Conservation (phyloP, 228 moss, liverwort and hornwort genomes). For the Sphagnum magellanicum region DNA sequence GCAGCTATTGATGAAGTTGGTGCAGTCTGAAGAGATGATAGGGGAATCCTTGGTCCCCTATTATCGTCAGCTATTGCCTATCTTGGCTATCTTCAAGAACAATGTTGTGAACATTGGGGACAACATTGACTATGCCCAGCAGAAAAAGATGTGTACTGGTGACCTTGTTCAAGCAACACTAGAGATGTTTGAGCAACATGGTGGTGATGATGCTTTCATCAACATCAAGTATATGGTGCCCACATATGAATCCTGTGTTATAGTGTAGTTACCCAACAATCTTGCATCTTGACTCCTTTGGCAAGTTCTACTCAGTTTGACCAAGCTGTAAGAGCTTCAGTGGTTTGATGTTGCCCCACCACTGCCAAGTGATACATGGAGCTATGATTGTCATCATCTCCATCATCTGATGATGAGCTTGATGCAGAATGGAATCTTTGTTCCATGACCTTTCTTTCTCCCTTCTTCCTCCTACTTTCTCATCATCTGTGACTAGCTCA, state of each 20-base stretch:
- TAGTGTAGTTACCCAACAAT: slow-evolving; percentile 6
- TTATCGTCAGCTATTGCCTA: slow-evolving; percentile 74
- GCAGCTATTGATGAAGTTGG: slow-evolving; percentile 73
- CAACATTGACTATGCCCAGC: slow-evolving; percentile 73
- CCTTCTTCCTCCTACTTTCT: too few species aligned
- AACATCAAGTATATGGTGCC: slow-evolving; percentile 98
- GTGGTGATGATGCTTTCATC: slow-evolving; percentile 84
- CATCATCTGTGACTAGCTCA: too few species aligned
- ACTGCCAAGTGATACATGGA: too few species aligned
- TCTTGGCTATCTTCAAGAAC: slow-evolving; percentile 74
- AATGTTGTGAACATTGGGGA: slow-evolving; percentile 71
- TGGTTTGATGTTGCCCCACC: too few species aligned
- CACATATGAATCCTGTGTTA: slow-evolving; percentile 64
- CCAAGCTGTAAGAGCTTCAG: too few species aligned
- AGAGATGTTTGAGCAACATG: slow-evolving; percentile 69
- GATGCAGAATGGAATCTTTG: too few species aligned
- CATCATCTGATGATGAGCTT: too few species aligned
- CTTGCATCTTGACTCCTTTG: neutral
- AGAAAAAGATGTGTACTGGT: slow-evolving; percentile 56
- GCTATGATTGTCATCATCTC: too few species aligned
- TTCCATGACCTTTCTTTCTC: too few species aligned
- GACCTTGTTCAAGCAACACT: slow-evolving; percentile 64
- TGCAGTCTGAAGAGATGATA: slow-evolving; percentile 67
- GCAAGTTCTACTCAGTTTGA: neutral
- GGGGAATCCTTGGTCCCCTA: slow-evolving; percentile 79